Conservation (phyloP, 768 basidiomycete species). For the Leccinum incarnatum region DNA sequence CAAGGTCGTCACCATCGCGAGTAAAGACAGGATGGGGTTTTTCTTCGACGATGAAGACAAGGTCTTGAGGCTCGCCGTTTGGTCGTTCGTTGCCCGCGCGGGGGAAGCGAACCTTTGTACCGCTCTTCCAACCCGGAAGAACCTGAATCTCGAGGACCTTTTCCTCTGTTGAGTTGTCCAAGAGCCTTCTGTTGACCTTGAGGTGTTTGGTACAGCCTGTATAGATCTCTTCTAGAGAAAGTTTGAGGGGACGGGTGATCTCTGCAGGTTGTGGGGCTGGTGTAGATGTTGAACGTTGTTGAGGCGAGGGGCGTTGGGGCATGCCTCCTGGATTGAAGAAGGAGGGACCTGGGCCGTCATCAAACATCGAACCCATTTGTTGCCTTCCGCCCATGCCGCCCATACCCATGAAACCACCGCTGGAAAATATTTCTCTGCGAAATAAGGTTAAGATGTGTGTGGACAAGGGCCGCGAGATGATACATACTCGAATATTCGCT, state of each 20-base stretch:
- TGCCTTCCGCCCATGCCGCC: constrained; percentile 41
- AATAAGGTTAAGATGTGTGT: constrained; percentile 4
- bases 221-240: constrained; percentile 85
- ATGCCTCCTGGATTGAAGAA: constrained; percentile 54
- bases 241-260: constrained; percentile 77
- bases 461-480: neutral
- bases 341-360: constrained; percentile 40
- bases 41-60: constrained; percentile 98
- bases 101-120: constrained; percentile 91
- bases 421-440: constrained; percentile 57
- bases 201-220: constrained; percentile 83
- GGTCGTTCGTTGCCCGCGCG: constrained; percentile 79
- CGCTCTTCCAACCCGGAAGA: constrained; percentile 92
- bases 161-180: constrained; percentile 77
- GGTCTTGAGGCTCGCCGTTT: constrained; percentile 71
- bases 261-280: constrained; percentile 46
- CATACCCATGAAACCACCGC: constrained; percentile 35
- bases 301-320: constrained; percentile 43
- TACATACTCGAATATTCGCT: constrained; percentile 85
- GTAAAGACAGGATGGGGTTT: constrained; percentile 78
- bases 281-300: constrained; percentile 27
- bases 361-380: constrained; percentile 32
- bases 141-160: constrained; percentile 80
- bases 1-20: constrained; percentile 80
- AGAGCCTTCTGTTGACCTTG: constrained; percentile 73